A percentile compares a stretch with the other conserved stretches of the same genome.
phyloP scores from a whole-genome alignment of 225 moss, liverwort and hornwort species.

The Sphagnum tenellum region DNA sequence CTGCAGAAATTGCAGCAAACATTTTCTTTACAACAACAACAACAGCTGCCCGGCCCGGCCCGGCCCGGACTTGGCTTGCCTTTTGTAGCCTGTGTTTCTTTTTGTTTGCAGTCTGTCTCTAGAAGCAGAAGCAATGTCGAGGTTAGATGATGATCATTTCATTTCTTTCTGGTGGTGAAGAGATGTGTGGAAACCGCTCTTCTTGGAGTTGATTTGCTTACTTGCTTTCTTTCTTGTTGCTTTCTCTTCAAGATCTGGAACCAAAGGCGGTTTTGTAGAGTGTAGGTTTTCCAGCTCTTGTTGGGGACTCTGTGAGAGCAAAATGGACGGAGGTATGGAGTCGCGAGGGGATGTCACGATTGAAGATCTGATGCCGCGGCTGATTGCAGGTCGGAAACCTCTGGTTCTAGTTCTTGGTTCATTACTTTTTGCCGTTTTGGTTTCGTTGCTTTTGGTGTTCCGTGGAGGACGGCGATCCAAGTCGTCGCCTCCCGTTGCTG shows the following conservation, averaged over 20 bases:
- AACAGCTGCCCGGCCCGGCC: too few relatives aligned
- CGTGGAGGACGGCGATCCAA: slow-evolving; percentile 9
- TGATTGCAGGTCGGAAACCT: slow-evolving; percentile 8
- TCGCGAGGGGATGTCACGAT: background rate
- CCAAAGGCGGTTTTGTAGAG: background rate
- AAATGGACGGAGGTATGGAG: background rate
- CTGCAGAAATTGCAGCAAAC: too few relatives aligned
- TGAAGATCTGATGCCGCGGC: background rate
- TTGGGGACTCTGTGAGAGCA: background rate
- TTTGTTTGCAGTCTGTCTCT: too few relatives aligned
- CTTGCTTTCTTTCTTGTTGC: background rate
- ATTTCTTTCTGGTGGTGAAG: too few relatives aligned
- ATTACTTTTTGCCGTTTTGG: slow-evolving; percentile 13
- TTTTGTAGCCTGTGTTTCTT: too few relatives aligned
- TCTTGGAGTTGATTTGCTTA: too few relatives aligned
- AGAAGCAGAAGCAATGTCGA: too few relatives aligned
- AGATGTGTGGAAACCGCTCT: too few relatives aligned
- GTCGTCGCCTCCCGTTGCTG: slow-evolving; percentile 55
- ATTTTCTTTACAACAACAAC: too few relatives aligned
- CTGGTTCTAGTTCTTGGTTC: slow-evolving; percentile 15
- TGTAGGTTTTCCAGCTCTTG: background rate
- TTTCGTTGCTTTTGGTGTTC: slow-evolving; percentile 7
- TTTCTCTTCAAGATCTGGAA: background rate
- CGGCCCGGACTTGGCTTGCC: too few relatives aligned
- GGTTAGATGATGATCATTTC: too few relatives aligned